A percentile compares a stretch with the other conserved stretches of the same genome.
Conservation (phyloP, 257 asterid genomes). For the Apocynum venetum region DNA sequence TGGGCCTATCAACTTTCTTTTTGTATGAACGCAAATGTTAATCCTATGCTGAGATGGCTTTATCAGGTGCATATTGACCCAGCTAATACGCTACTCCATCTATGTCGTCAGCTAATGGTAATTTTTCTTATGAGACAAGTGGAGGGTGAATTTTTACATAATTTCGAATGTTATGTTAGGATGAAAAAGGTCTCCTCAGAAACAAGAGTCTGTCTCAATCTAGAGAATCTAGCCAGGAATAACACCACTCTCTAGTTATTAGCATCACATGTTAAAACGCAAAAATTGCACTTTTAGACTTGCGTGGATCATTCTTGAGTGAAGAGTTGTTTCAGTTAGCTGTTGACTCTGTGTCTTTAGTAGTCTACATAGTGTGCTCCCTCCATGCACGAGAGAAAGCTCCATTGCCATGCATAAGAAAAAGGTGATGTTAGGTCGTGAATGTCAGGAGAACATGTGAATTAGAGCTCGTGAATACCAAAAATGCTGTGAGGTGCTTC, state of each 20-base stretch:
- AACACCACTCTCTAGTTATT: background rate
- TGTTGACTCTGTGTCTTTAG: constrained; percentile 6
- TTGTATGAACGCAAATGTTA: background rate
- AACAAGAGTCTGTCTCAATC: background rate
- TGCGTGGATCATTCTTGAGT: background rate
- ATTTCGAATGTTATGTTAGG: background rate
- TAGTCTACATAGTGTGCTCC: constrained; percentile 6
- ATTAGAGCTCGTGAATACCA: constrained; percentile 41
- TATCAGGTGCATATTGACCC: background rate
- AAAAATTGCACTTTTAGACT: background rate
- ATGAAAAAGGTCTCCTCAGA: background rate
- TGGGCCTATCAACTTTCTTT: no score
- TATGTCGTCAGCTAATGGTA: no score
- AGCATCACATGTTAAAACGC: background rate
- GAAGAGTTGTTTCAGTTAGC: background rate
- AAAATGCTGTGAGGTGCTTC: constrained; percentile 36
- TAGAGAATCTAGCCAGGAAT: background rate
- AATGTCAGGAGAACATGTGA: constrained; percentile 60
- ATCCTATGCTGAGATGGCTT: background rate
- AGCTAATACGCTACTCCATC: background rate
- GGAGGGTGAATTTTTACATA: background rate
- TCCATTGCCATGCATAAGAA: constrained; percentile 35
- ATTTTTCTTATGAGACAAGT: background rate
- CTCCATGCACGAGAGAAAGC: constrained; percentile 15
- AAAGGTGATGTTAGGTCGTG: constrained; percentile 38